Percentiles rank a stretch among this genome's conserved stretches.
These are phyloP conservation scores for Nigrospora sphaerica DNA, from an alignment of 2,329 filamentous ascomycete genomes.

Conservation along the genomic window DNA sequence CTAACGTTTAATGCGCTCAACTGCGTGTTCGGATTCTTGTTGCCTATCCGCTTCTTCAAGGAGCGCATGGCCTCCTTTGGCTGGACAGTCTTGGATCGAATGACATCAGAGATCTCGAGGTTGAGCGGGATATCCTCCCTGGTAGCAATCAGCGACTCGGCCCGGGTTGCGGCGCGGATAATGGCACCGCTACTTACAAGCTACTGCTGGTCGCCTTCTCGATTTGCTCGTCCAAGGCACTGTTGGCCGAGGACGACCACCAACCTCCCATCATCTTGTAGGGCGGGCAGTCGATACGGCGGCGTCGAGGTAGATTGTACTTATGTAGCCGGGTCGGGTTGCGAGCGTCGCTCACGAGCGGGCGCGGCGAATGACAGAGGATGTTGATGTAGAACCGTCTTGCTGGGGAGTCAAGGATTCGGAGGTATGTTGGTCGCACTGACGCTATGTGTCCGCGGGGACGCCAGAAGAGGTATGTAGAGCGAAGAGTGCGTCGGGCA, in stretches of 20 bases:
- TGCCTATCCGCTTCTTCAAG: constrained; percentile 86
- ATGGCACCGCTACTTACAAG: constrained; percentile 51
- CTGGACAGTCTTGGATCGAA: constrained; percentile 93
- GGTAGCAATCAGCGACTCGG: constrained; percentile 1
- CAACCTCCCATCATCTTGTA: constrained; percentile 69
- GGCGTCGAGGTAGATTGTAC: background rate
- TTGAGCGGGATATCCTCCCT: constrained; percentile 97
- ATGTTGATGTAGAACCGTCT: too few relatives aligned
- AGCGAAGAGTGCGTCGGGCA: too few relatives aligned
- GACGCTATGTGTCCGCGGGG: too few relatives aligned
- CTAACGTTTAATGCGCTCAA: constrained; percentile 84
- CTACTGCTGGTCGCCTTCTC: constrained; percentile 92
- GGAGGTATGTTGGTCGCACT: too few relatives aligned
- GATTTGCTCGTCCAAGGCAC: constrained; percentile 92
- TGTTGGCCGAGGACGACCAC: constrained; percentile 90
- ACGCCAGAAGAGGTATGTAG: too few relatives aligned
- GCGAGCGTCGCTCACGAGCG: too few relatives aligned
- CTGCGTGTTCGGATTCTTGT: constrained; percentile 97
- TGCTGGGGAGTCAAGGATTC: too few relatives aligned
- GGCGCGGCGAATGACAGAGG: too few relatives aligned
- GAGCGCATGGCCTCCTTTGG: constrained; percentile 98
- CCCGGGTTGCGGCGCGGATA: too few relatives aligned
- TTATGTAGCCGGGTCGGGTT: too few relatives aligned
- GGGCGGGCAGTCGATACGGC: background rate
- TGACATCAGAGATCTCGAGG: constrained; percentile 95